Conservation (phyloP, 352 stramenopile species). For the Pythium dissotocum region DNA sequence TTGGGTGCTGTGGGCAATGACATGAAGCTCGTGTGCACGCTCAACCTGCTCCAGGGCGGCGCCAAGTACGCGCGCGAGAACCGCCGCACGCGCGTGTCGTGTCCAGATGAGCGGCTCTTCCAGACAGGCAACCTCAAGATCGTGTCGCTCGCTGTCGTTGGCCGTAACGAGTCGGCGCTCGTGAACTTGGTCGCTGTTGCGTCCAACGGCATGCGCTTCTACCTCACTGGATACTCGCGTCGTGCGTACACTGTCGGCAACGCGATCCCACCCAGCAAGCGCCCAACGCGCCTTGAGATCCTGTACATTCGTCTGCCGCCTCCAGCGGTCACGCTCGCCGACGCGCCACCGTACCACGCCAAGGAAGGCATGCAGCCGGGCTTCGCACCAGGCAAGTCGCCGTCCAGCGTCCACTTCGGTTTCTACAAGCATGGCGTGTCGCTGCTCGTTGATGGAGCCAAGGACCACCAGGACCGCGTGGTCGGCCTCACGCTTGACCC, state of each 20-base stretch:
- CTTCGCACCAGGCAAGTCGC: constrained; percentile 76
- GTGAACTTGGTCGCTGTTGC: constrained; percentile 93
- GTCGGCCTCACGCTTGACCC: constrained; percentile 74
- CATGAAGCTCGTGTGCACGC: constrained; percentile 57
- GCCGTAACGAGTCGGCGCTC: constrained; percentile 71
- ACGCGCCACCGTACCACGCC: constrained; percentile 81
- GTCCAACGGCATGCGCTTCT: constrained; percentile 93
- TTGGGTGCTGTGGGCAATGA: constrained; percentile 53
- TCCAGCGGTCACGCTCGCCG: constrained; percentile 61
- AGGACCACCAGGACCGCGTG: constrained; percentile 79
- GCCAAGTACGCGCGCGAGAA: constrained; percentile 85
- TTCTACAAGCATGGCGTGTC: constrained; percentile 83
- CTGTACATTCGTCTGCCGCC: constrained; percentile 82
- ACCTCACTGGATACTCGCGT: constrained; percentile 89
- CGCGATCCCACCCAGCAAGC: constrained; percentile 45
- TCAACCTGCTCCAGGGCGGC: constrained; percentile 71
- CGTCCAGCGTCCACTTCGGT: constrained; percentile 71
- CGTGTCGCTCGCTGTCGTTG: constrained; percentile 64
- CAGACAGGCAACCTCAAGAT: constrained; percentile 65
- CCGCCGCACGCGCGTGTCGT: constrained; percentile 78
- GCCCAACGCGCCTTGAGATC: constrained; percentile 70
- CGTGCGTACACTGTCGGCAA: constrained; percentile 45
- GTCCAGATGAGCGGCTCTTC: constrained; percentile 81
- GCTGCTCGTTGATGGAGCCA: constrained; percentile 71
- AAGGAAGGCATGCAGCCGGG: constrained; percentile 88